phyloP scores from a whole-genome alignment of 139 green algal genomes.

The Micromonas commoda region DNA sequence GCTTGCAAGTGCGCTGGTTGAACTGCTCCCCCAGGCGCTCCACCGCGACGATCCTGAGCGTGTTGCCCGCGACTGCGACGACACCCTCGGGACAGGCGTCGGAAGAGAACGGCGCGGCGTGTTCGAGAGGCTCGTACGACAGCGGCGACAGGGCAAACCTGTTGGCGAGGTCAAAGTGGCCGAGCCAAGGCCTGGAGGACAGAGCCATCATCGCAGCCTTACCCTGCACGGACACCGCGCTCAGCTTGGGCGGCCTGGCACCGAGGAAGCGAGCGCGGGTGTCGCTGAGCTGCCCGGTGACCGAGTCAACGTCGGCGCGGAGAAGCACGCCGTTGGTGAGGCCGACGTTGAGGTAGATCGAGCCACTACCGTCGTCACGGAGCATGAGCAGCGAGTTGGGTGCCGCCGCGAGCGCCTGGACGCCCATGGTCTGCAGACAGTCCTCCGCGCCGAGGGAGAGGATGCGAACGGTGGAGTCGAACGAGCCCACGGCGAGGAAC shows the following conservation, averaged over 20 bases:
- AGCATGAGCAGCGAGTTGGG: constrained; percentile 43
- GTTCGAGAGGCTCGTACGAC: constrained; percentile 71
- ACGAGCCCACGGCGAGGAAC: constrained; percentile 83
- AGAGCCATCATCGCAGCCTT: constrained; percentile 84
- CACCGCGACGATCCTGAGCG: constrained; percentile 81
- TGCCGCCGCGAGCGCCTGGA: constrained; percentile 45
- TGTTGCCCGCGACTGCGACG: constrained; percentile 74
- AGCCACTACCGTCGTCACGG: constrained; percentile 30
- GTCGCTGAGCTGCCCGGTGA: constrained; percentile 71
- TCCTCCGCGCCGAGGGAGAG: constrained; percentile 82
- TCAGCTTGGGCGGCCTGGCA: constrained; percentile 70
- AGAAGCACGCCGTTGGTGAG: constrained; percentile 89
- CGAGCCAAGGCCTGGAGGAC: constrained; percentile 85
- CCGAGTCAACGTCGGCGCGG: constrained; percentile 81
- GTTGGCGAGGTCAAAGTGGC: constrained; percentile 75
- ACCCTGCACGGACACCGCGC: constrained; percentile 47
- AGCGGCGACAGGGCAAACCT: constrained; percentile 81
- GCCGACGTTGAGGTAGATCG: constrained; percentile 86
- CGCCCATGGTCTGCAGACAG: constrained; percentile 53
- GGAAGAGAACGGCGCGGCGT: constrained; percentile 59
- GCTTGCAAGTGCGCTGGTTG: constrained; percentile 62
- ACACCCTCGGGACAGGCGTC: constrained; percentile 96
- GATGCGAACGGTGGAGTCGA: constrained; percentile 79
- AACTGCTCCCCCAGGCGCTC: constrained; percentile 89
- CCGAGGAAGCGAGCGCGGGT: constrained; percentile 90